These are phyloP conservation scores for Lagenidium sp. DNA, from an alignment of 352 stramenopile genomes.

Conservation along the genomic window DNA sequence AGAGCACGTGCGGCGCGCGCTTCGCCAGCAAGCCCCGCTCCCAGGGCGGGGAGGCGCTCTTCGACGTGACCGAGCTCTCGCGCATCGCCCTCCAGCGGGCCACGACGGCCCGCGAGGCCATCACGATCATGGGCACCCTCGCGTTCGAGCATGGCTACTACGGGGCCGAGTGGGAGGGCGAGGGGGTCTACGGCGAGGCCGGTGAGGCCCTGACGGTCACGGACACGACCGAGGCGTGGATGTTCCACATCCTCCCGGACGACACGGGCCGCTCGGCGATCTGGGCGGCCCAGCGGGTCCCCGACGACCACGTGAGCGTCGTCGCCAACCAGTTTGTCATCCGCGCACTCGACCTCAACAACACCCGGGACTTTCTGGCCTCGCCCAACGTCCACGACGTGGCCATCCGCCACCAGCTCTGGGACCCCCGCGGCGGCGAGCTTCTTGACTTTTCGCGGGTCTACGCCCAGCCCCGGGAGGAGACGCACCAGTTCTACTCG, in stretches of 20 bases:
- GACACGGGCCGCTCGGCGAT: constrained; percentile 89
- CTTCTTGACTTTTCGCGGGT: constrained; percentile 86
- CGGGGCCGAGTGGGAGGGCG: constrained; percentile 74
- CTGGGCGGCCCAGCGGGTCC: constrained; percentile 91
- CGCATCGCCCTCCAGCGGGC: constrained; percentile 84
- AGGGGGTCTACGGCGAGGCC: constrained; percentile 50
- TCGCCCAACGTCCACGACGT: constrained; percentile 85
- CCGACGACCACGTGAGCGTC: constrained; percentile 70
- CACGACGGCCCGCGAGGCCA: constrained; percentile 67
- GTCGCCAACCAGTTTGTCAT: constrained; percentile 96
- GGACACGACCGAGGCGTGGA: constrained; percentile 89
- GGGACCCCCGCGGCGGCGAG: constrained; percentile 32
- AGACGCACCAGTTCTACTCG: constrained; percentile 69
- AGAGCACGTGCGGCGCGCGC: constrained; percentile 67
- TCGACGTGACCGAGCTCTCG: constrained; percentile 84
- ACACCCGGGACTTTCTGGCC: constrained; percentile 83
- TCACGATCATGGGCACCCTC: constrained; percentile 91
- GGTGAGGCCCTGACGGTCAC: constrained; percentile 88
- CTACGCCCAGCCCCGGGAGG: constrained; percentile 65
- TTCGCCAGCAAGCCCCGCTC: constrained; percentile 52
- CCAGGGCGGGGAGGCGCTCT: constrained; percentile 76
- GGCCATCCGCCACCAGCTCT: constrained; percentile 78
- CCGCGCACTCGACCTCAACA: constrained; percentile 66
- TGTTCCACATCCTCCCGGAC: constrained; percentile 95
- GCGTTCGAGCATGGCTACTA: constrained; percentile 92